Conservation (phyloP, 345 rosid species). For the Isatis tinctoria region DNA sequence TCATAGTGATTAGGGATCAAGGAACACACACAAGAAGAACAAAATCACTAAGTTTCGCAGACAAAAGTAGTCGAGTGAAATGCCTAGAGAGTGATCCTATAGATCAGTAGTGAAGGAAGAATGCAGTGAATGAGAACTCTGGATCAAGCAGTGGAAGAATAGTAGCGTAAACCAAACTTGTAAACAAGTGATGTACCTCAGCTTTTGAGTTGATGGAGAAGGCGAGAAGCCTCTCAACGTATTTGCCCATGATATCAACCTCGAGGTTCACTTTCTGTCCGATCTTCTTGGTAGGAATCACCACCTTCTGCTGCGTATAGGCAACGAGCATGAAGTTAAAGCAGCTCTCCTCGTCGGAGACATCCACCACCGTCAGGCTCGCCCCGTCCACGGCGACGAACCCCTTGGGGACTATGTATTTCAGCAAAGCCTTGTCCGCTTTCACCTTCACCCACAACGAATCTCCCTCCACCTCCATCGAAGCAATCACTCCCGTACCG, state of each 20-base stretch:
- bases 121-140: neutral
- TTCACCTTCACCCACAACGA: slow-evolving; percentile 87
- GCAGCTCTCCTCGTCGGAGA: slow-evolving; percentile 66
- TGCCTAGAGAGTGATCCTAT: neutral
- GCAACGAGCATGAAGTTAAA: slow-evolving; percentile 84
- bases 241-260: slow-evolving; percentile 89
- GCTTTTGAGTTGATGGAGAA: slow-evolving; percentile 1
- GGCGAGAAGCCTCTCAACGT: slow-evolving; percentile 84
- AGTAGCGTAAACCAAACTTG: neutral
- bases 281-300: slow-evolving; percentile 61
- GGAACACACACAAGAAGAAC: neutral
- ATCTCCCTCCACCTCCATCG: slow-evolving; percentile 59
- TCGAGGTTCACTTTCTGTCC: slow-evolving; percentile 91
- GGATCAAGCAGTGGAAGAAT: neutral
- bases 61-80: neutral
- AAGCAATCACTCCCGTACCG: slow-evolving; percentile 76
- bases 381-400: slow-evolving; percentile 88
- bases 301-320: slow-evolving; percentile 76
- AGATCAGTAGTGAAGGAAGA: neutral
- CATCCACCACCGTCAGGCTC: slow-evolving; percentile 88
- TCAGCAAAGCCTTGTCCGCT: slow-evolving; percentile 44
- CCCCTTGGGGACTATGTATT: slow-evolving; percentile 81
- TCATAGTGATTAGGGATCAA: neutral
- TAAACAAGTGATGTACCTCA: no score
- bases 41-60: neutral